These are phyloP conservation scores for Kwoniella dejecticola DNA, from an alignment of 768 basidiomycete genomes.

Conservation along the genomic window DNA sequence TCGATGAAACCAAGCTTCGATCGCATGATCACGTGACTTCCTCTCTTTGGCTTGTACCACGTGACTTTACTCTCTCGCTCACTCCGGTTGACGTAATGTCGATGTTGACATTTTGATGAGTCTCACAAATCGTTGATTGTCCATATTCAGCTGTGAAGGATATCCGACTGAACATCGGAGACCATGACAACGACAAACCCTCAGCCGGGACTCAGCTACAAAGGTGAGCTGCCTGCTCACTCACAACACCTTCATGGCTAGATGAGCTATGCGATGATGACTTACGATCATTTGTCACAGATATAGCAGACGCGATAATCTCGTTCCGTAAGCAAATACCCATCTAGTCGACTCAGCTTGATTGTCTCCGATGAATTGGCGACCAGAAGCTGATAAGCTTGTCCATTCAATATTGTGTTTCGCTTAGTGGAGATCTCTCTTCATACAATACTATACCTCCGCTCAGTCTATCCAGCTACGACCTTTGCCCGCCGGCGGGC, in stretches of 20 bases:
- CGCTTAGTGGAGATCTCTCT: conserved; percentile 87
- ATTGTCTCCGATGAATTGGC: neutral
- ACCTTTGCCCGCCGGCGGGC: conserved; percentile 85
- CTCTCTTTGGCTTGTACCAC: no score
- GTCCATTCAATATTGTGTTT: neutral
- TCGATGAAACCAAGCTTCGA: neutral
- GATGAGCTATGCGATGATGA: no score
- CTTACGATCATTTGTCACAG: no score
- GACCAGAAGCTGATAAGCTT: no score
- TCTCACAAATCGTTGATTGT: no score
- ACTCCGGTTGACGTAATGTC: no score
- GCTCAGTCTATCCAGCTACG: conserved; percentile 85
- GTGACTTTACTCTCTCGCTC: no score
- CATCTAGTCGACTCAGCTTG: neutral
- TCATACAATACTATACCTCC: conserved; percentile 86
- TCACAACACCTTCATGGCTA: no score
- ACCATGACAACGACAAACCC: conserved; percentile 16
- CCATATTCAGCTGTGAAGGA: neutral
- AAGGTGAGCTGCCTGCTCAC: conserved; percentile 26
- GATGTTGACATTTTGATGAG: no score
- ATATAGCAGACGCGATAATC: conserved; percentile 45
- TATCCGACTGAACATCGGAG: no score
- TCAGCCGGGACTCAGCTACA: conserved; percentile 40
- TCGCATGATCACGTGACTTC: neutral
- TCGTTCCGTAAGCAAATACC: conserved; percentile 42